These are phyloP conservation scores for Nakataea oryzae DNA, from an alignment of 2,329 filamentous ascomycete species.

Conservation along the genomic window DNA sequence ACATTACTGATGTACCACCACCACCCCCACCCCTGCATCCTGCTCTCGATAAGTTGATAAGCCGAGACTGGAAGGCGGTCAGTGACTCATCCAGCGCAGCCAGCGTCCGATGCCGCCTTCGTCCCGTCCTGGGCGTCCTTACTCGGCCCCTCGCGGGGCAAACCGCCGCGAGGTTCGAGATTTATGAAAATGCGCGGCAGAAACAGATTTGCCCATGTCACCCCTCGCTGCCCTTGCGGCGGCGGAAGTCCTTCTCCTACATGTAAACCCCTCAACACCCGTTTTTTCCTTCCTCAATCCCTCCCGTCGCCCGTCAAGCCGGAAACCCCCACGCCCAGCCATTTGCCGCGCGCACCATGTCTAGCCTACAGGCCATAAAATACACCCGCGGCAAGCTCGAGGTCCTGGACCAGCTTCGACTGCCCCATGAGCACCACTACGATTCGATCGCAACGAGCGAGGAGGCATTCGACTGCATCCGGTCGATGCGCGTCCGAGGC, in stretches of 20 bases:
- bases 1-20: no score
- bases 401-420: conserved; percentile 73
- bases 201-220: neutral
- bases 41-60: neutral
- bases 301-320: no score
- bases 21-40: neutral
- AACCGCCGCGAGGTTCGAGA: no score
- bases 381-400: conserved; percentile 63
- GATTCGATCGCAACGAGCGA: conserved; percentile 59
- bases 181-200: neutral
- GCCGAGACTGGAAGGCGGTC: neutral
- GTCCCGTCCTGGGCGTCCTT: neutral
- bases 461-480: conserved; percentile 75
- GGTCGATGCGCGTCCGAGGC: conserved; percentile 67
- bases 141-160: neutral
- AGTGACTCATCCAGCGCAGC: neutral
- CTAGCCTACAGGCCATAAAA: conserved; percentile 65
- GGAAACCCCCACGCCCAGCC: no score
- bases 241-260: neutral
- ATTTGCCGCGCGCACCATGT: conserved; percentile 25
- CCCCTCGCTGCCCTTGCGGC: neutral
- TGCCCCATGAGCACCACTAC: conserved; percentile 73
- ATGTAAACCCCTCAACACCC: neutral
- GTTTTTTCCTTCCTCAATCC: no score
- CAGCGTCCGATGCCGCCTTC: neutral